Evolutionary conservation across 306 rosid genomes (phyloP), one percentile per base, ranked within the genome.

Genomic region (Glycine soja): DNA sequence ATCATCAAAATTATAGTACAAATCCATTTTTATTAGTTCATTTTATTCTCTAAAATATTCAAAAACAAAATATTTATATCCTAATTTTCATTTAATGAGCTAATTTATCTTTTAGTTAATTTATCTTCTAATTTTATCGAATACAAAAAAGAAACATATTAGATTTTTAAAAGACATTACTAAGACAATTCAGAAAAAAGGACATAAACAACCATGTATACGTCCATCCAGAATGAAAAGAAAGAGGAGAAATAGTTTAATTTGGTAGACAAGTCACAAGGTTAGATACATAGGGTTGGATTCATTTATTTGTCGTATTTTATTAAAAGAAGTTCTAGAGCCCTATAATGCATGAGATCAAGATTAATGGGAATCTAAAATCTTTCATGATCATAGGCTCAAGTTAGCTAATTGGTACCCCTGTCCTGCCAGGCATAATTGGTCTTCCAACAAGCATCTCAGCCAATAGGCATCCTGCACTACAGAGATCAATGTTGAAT

Each of bases 401-500:
- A 36, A 24, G 30, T 24, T 24, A 36, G 5, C 5, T 36, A 3
- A 1, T 0, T 36, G 5, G 2, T 36, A 36, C 97, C 94, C 90
- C 97, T 3, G 91, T 90, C 59, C 92, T 87, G 73, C 97, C 92
- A 2, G 92, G 89, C 87, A 92, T 70, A 72, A 90, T 81, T 64
- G 97, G 91, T 59, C 77, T 87, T 83, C 97, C 90, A 30, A 79
- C 42, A 66, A 92, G 89, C 91, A 90, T 87, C 81, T 92, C 91
- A 10, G 88, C 94, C 54, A 90, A 78, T 3, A 90, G 69, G 75
- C 97, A 92, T 32, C 97, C 92, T 3, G 85, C 94, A 82, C 94
- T 92, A 94, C 97, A 92, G 61, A 92, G 88, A 87, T 92, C 97
- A 79, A 92, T 87, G 74, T 89, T 88, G 81, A 81, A 86, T 71